Percentiles rank a stretch among this genome's conserved stretches.
phyloP scores from a whole-genome alignment of 768 basidiomycete genomes.

The Gelatoporia subvermispora region DNA sequence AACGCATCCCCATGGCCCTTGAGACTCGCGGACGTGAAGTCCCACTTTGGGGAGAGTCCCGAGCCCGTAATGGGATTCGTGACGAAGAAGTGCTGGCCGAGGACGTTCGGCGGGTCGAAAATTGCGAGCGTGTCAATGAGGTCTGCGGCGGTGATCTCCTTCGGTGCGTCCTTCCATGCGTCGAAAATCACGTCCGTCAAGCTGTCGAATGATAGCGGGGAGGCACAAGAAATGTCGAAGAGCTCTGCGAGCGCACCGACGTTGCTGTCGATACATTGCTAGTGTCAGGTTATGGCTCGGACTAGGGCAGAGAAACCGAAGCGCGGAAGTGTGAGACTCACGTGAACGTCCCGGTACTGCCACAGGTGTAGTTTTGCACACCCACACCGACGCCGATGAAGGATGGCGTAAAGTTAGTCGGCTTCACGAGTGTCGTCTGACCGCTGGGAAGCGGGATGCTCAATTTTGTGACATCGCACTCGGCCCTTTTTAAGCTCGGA shows the following conservation, averaged over 20 bases:
- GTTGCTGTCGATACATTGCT: constrained; percentile 27
- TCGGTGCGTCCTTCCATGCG: constrained; percentile 10
- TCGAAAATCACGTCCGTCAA: constrained; percentile 30
- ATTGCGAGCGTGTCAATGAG: constrained; percentile 16
- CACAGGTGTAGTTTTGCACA: constrained; percentile 54
- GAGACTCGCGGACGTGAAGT: constrained; percentile 26
- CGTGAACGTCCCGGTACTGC: neutral
- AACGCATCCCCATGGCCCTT: constrained; percentile 20
- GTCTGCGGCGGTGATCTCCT: constrained; percentile 13
- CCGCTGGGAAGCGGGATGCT: constrained; percentile 22
- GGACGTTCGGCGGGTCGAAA: constrained; percentile 16
- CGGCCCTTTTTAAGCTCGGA: constrained; percentile 5
- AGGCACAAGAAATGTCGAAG: constrained; percentile 31
- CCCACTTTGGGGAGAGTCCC: constrained; percentile 29
- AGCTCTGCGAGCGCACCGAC: constrained; percentile 34
- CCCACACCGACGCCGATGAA: constrained; percentile 46
- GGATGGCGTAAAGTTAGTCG: constrained; percentile 27
- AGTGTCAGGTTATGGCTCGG: neutral
- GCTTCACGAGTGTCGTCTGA: constrained; percentile 33
- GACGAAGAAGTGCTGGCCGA: constrained; percentile 35
- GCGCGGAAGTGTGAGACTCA: no score
- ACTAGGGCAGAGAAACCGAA: no score
- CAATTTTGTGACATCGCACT: constrained; percentile 21
- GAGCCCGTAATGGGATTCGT: constrained; percentile 23
- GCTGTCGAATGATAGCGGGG: constrained; percentile 7